Conservation (phyloP, 2,329 filamentous ascomycete genomes). For the Tolypocladium paradoxum region DNA sequence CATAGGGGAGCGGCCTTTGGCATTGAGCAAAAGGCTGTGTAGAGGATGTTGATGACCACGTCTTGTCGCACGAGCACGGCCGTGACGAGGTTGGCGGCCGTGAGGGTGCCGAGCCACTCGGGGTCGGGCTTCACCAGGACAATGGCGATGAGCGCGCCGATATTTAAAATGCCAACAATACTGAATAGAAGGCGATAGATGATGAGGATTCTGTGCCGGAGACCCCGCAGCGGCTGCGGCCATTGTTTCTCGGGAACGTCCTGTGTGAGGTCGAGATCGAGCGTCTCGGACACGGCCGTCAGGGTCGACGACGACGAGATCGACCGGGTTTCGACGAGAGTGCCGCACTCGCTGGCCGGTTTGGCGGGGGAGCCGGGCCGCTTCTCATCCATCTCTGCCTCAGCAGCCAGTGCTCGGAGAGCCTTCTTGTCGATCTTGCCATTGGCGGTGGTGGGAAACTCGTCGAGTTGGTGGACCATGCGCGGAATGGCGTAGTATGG, state of each 20-base stretch:
- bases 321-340: slow-evolving; percentile 17
- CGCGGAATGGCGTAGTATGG: slow-evolving; percentile 46
- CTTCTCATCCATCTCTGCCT: slow-evolving; percentile 2
- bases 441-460: slow-evolving; percentile 40
- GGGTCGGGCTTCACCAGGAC: slow-evolving; percentile 21
- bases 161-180: slow-evolving; percentile 38
- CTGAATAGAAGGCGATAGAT: slow-evolving; percentile 47
- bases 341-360: slow-evolving; percentile 8
- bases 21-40: slow-evolving; percentile 32
- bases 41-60: slow-evolving; percentile 39
- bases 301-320: slow-evolving; percentile 19
- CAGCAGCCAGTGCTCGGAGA: slow-evolving; percentile 24
- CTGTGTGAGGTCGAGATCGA: slow-evolving; percentile 17
- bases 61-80: slow-evolving; percentile 45
- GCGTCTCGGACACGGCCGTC: slow-evolving; percentile 13
- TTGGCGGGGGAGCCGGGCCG: slow-evolving; percentile 1
- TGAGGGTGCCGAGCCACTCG: slow-evolving; percentile 29
- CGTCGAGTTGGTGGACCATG: slow-evolving; percentile 28
- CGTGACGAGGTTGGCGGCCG: slow-evolving; percentile 36
- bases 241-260: slow-evolving; percentile 30
- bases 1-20: slow-evolving; percentile 34
- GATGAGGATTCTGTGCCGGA: slow-evolving; percentile 36
- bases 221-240: slow-evolving; percentile 24
- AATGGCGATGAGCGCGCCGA: slow-evolving; percentile 33
- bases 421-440: slow-evolving; percentile 45